Evolutionary conservation across 129 eudicot genomes (phyloP), one percentile per base, ranked within the genome.

Genomic region (Solidago caesia): DNA sequence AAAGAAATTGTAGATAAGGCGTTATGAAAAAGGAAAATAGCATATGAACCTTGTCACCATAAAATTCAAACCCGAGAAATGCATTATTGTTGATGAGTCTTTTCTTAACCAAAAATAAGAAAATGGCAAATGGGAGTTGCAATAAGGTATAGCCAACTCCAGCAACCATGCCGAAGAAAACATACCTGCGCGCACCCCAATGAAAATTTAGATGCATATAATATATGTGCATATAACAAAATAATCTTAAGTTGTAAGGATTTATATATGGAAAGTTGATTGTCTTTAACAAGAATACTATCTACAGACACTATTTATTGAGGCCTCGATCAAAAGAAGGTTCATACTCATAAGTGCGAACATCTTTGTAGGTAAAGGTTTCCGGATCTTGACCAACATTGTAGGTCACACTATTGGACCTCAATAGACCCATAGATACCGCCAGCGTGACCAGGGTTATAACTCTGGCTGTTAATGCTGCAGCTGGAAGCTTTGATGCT

Each of bases 51-150:
- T 72, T 72, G 57, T 72, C 68, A 42, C 58, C 77, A 41, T 56
- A 58, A 43, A 72, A 72, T 16, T 72, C 77, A 46, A 15, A 72
- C 13, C 39, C 39, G 39, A 29, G 1, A 29, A 29, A 46, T 46
- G 51, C 46, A 45, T 26, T 4, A 29, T 44, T 61, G 7, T 73
- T 60, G 53, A 73, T 26, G 47, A 33, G 68, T 3, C 78, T 63
- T 62, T 74, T 63, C 70, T 64, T 64, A 21, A 5, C 46, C 21
- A 63, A 27, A 27, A 63, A 63, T 33, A 61, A 62, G 70, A 44
- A 74, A 16, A 74, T 61, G 6, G 62, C 63, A 74, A 74, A 74
- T 0, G 78, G 78, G 16, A 74, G 29, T 49, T 63, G 78, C 78
- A 74, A 63, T 49, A 74, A 33, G 16, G 25, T 74, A 26, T 74